These are phyloP conservation scores for Halteria grandinella DNA, from an alignment of 73 alveolate species.

Conservation along the genomic window DNA sequence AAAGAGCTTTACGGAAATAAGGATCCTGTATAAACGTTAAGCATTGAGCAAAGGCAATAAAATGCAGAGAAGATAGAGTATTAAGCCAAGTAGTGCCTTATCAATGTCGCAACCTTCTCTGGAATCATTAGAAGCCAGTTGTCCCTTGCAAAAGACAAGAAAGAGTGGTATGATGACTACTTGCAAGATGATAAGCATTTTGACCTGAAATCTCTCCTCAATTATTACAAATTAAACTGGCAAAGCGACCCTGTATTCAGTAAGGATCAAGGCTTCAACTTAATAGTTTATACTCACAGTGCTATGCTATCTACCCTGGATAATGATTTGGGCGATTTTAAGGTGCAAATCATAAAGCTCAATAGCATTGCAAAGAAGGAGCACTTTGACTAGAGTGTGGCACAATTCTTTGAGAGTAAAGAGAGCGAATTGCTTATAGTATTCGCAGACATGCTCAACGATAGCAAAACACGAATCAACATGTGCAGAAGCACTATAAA, in stretches of 20 bases:
- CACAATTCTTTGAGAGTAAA: neutral
- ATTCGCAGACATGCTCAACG: slow-evolving; percentile 21
- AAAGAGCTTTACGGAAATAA: slow-evolving; percentile 34
- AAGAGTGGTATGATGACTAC: slow-evolving; percentile 8
- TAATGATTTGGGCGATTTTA: neutral
- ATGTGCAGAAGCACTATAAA: slow-evolving; percentile 35
- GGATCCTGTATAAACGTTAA: too few species aligned
- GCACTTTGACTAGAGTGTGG: neutral
- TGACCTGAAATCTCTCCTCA: neutral
- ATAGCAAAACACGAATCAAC: slow-evolving; percentile 2
- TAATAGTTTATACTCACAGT: slow-evolving; percentile 13
- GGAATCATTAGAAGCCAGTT: slow-evolving; percentile 4
- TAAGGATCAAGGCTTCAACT: slow-evolving; percentile 15
- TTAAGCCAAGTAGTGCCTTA: slow-evolving; percentile 15
- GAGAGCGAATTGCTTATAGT: slow-evolving; percentile 1
- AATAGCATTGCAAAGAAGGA: slow-evolving; percentile 21
- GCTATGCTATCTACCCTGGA: neutral
- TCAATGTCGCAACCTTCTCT: slow-evolving; percentile 28
- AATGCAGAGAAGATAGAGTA: neutral
- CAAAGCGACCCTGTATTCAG: neutral
- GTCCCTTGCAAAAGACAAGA: neutral
- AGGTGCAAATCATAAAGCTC: neutral
- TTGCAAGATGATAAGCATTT: neutral
- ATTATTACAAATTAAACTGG: slow-evolving; percentile 3
- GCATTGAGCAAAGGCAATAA: too few species aligned